Evolutionary conservation across 441 rosid species (phyloP).

Genomic region (Gossypium davidsonii): DNA sequence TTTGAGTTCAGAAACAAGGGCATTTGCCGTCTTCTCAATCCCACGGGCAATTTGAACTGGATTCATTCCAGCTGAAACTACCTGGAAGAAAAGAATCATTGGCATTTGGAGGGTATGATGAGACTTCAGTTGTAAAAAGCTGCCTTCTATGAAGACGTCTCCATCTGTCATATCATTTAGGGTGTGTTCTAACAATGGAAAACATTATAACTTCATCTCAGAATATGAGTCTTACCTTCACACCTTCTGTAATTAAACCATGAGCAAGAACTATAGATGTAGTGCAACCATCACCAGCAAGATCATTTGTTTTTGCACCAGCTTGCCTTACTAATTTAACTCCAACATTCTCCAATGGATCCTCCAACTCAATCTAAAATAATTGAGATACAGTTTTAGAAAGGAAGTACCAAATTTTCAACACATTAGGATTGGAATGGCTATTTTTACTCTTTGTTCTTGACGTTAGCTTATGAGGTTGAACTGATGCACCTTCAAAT

Average conservation of each 20-base stretch:
- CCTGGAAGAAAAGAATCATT: conserved; percentile 37
- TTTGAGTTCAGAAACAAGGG: conserved; percentile 76
- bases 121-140: background rate
- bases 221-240: conserved; percentile 41
- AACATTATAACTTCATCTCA: background rate
- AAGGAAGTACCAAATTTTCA: background rate
- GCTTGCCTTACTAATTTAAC: conserved; percentile 95
- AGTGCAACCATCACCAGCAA: conserved; percentile 91
- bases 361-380: conserved; percentile 76
- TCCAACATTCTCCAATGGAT: conserved; percentile 86
- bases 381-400: background rate
- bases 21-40: conserved; percentile 61
- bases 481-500: background rate
- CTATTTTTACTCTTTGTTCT: background rate
- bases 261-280: conserved; percentile 85
- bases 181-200: background rate
- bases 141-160: background rate
- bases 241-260: conserved; percentile 81
- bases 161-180: background rate
- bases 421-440: background rate
- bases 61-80: conserved; percentile 69
- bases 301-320: conserved; percentile 85
- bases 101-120: background rate
- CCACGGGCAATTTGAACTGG: conserved; percentile 80
- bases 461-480: background rate